Percentiles rank a stretch among this genome's conserved stretches.
Conservation (phyloP, 306 rosid genomes). For the Cucurbita pepo region DNA sequence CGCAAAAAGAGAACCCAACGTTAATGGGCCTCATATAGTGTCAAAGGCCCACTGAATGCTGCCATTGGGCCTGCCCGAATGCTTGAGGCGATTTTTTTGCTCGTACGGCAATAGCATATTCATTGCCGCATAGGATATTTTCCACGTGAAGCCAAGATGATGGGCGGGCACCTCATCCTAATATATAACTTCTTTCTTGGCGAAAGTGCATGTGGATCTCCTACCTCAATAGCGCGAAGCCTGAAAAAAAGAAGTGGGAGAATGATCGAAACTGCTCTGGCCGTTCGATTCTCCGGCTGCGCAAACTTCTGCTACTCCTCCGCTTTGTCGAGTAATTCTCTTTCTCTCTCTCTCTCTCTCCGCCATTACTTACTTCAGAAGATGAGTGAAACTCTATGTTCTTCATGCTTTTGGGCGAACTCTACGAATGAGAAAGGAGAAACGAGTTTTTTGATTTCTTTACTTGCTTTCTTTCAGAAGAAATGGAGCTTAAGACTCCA, state of each 20-base stretch:
- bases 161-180: background rate
- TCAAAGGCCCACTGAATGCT: background rate
- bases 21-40: background rate
- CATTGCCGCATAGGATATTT: background rate
- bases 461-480: background rate
- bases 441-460: background rate
- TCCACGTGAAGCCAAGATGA: background rate
- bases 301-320: slow-evolving; percentile 30
- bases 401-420: background rate
- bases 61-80: background rate
- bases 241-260: slow-evolving; percentile 10
- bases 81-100: background rate
- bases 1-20: background rate
- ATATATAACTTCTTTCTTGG: background rate
- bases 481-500: background rate
- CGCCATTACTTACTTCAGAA: background rate
- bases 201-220: slow-evolving; percentile 4
- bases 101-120: background rate
- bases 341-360: slow-evolving; percentile 4
- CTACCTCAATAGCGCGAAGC: background rate
- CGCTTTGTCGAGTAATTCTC: slow-evolving; percentile 22
- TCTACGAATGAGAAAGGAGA: background rate
- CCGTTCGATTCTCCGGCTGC: slow-evolving; percentile 45
- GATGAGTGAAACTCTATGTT: background rate
- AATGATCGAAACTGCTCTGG: slow-evolving; percentile 57